Percentiles rank a stretch among this genome's conserved stretches.
phyloP scores from a whole-genome alignment of 805 yeast genomes.

The Blastobotrys peoriensis region DNA sequence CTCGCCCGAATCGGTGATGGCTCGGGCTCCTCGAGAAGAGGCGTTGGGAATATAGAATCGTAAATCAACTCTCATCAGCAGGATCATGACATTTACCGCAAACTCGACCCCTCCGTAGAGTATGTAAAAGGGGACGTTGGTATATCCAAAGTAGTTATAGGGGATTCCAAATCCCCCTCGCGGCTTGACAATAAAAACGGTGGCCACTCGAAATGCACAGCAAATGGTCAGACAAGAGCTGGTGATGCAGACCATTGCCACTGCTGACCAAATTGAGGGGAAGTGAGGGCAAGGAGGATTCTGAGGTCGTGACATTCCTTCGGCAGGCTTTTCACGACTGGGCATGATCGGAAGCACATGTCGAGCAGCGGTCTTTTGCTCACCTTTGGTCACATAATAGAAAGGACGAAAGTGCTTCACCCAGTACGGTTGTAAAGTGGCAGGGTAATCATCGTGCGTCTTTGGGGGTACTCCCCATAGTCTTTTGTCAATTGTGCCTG shows the following conservation, averaged over 20 bases:
- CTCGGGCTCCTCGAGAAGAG: too few species aligned
- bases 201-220: slow-evolving; percentile 30
- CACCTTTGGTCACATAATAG: not conserved
- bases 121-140: slow-evolving; percentile 57
- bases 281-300: slow-evolving; percentile 33
- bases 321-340: not conserved
- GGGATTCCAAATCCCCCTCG: slow-evolving; percentile 14
- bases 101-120: slow-evolving; percentile 65
- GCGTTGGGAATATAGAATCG: slow-evolving; percentile 76
- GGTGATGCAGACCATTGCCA: slow-evolving; percentile 26
- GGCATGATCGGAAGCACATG: not conserved
- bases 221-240: slow-evolving; percentile 22
- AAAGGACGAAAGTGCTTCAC: slow-evolving; percentile 28
- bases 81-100: slow-evolving; percentile 48
- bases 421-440: slow-evolving; percentile 65
- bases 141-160: slow-evolving; percentile 39
- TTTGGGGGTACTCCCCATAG: too few species aligned
- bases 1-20: too few species aligned
- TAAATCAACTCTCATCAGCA: slow-evolving; percentile 62
- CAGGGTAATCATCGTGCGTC: slow-evolving; percentile 23
- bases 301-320: slow-evolving; percentile 17
- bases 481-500: slow-evolving; percentile 49
- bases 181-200: slow-evolving; percentile 22
- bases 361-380: not conserved
- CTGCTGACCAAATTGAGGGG: slow-evolving; percentile 8